phyloP scores from a whole-genome alignment of 306 rosid genomes.

The Erythrophleum fordii region DNA sequence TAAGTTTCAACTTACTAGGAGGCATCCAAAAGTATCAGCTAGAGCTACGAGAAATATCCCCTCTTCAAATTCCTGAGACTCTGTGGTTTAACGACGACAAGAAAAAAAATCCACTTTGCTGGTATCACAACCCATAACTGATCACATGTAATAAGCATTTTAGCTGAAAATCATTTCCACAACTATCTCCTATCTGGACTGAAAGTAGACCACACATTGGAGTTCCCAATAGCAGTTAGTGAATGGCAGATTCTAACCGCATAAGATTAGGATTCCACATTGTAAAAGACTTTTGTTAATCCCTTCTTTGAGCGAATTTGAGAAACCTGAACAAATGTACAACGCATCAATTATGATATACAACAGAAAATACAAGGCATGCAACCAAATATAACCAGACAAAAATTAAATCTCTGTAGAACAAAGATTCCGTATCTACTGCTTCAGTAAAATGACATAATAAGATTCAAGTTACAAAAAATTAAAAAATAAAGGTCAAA shows the following conservation, averaged over 20 bases:
- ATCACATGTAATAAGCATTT: not conserved
- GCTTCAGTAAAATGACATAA: slow-evolving; percentile 14
- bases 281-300: slow-evolving; percentile 66
- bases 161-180: not conserved
- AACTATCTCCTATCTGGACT: not conserved
- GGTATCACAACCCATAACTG: slow-evolving; percentile 9
- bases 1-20: not conserved
- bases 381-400: slow-evolving; percentile 17
- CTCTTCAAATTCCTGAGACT: slow-evolving; percentile 17
- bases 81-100: not conserved
- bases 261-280: slow-evolving; percentile 45
- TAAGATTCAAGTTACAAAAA: not conserved
- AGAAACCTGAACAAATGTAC: slow-evolving; percentile 58
- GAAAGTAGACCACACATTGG: not conserved
- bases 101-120: not conserved
- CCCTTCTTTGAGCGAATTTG: slow-evolving; percentile 77
- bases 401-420: not conserved
- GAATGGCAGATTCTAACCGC: slow-evolving; percentile 16
- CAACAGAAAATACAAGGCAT: not conserved
- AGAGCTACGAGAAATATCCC: slow-evolving; percentile 4
- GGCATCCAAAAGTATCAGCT: not conserved
- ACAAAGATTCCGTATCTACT: not conserved
- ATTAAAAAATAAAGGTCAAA: not conserved
- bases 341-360: slow-evolving; percentile 1
- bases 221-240: slow-evolving; percentile 25